Conservation (phyloP, 2,329 filamentous ascomycete species). For the Coniella vitis region DNA sequence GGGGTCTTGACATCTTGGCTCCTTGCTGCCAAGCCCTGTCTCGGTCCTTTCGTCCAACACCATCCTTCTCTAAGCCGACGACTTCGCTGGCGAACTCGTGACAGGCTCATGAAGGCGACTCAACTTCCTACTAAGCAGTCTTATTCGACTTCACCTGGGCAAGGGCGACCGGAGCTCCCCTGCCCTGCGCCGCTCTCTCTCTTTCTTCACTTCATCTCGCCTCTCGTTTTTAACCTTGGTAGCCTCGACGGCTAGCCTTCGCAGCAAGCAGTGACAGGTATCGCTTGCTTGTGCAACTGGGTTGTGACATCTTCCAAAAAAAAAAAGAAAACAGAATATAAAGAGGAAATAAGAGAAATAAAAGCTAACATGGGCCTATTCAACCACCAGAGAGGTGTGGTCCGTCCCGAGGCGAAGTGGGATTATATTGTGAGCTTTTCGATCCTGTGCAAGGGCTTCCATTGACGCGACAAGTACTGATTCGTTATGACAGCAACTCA, state of each 20-base stretch:
- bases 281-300: constrained; percentile 12
- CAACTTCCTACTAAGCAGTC: constrained; percentile 1
- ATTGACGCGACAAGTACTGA: not conserved
- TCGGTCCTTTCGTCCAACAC: constrained; percentile 8
- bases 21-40: not conserved
- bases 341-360: not conserved
- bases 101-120: constrained; percentile 25
- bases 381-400: constrained; percentile 53
- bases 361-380: constrained; percentile 56
- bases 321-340: not conserved
- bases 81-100: constrained; percentile 29
- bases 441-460: not conserved
- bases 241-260: constrained; percentile 18
- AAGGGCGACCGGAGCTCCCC: constrained; percentile 16
- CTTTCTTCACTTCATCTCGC: constrained; percentile 1
- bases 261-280: constrained; percentile 12
- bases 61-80: constrained; percentile 22
- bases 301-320: not conserved
- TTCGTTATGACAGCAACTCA: constrained; percentile 33
- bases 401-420: constrained; percentile 86
- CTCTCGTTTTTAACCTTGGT: constrained; percentile 17
- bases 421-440: constrained; percentile 69
- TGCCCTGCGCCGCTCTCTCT: constrained; percentile 9
- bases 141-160: constrained; percentile 3
- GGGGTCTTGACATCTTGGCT: too few species aligned